A percentile compares a stretch with the other conserved stretches of the same genome.
phyloP scores from a whole-genome alignment of 2,329 filamentous ascomycete species.

The Microsporum audouinii region DNA sequence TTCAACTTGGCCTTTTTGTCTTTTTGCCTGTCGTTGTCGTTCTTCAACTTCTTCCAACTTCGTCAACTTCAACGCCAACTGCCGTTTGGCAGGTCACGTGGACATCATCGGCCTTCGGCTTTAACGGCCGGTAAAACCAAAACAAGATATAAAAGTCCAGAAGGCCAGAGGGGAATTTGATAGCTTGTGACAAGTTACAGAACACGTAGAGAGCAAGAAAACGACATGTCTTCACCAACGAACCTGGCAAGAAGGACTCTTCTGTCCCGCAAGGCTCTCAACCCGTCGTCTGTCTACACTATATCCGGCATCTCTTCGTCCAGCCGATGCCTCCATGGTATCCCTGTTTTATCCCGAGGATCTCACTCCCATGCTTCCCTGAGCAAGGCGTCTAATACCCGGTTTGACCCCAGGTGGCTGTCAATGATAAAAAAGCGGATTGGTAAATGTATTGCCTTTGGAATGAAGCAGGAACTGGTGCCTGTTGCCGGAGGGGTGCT shows the following conservation, averaged over 20 bases:
- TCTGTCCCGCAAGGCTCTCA: neutral
- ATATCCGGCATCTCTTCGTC: neutral
- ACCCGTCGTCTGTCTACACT: neutral
- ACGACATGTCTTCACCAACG: neutral
- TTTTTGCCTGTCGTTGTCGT: neutral
- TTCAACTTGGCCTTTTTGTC: neutral
- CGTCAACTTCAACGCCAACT: neutral
- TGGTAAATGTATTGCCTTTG: conserved; percentile 65
- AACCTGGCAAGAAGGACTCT: neutral
- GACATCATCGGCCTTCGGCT: neutral
- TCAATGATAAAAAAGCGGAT: conserved; percentile 55
- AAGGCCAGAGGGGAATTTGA: neutral
- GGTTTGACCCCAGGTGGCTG: conserved; percentile 53
- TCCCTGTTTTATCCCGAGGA: neutral
- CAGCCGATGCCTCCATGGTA: neutral
- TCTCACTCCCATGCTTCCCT: neutral
- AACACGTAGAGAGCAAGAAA: neutral
- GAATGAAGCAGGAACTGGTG: conserved; percentile 49
- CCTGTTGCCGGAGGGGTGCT: conserved; percentile 49
- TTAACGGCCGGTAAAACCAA: neutral
- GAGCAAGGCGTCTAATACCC: conserved; percentile 7
- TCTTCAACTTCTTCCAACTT: neutral
- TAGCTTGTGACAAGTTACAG: neutral
- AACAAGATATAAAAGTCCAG: neutral
- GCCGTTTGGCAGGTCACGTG: neutral